These are phyloP conservation scores for Mrakia gelida DNA, from an alignment of 768 basidiomycete species.

Conservation along the genomic window DNA sequence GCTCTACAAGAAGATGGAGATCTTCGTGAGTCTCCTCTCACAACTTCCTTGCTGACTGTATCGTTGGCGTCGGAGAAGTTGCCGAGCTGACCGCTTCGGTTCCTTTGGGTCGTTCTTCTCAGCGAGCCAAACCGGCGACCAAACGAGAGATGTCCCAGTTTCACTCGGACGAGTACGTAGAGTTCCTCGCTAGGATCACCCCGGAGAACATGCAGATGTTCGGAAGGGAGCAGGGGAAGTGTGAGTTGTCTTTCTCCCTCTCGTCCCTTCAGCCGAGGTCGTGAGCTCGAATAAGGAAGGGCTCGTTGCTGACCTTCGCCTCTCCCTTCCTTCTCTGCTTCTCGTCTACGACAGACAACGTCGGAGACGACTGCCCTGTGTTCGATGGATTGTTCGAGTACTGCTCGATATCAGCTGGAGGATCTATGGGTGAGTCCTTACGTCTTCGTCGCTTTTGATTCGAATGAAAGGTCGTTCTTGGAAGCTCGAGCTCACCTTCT, in stretches of 20 bases:
- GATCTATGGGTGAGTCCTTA: constrained; percentile 95
- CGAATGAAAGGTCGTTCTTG: not conserved
- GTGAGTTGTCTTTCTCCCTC: constrained; percentile 50
- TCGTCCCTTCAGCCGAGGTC: not conserved
- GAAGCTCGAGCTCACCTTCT: not conserved
- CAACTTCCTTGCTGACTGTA: not conserved
- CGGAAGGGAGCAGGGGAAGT: constrained; percentile 92
- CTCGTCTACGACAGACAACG: constrained; percentile 63
- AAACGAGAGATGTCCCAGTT: constrained; percentile 99
- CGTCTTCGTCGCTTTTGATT: no score
- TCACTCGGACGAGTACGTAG: constrained; percentile 98
- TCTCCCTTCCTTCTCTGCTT: not conserved
- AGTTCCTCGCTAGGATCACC: constrained; percentile 87
- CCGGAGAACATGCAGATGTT: constrained; percentile 93
- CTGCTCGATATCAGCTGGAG: constrained; percentile 98
- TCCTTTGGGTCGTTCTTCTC: not conserved
- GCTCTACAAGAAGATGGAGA: constrained; percentile 99
- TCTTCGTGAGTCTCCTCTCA: constrained; percentile 66
- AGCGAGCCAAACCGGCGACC: constrained; percentile 99
- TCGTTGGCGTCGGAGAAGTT: not conserved
- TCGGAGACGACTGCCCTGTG: constrained; percentile 97
- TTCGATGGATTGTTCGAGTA: constrained; percentile 99
- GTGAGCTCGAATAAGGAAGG: not conserved
- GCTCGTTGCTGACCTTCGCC: not conserved
- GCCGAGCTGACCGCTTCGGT: not conserved